Base-by-base conservation (phyloP, 768 basidiomycete species). In the Podaxis sp. region DNA sequence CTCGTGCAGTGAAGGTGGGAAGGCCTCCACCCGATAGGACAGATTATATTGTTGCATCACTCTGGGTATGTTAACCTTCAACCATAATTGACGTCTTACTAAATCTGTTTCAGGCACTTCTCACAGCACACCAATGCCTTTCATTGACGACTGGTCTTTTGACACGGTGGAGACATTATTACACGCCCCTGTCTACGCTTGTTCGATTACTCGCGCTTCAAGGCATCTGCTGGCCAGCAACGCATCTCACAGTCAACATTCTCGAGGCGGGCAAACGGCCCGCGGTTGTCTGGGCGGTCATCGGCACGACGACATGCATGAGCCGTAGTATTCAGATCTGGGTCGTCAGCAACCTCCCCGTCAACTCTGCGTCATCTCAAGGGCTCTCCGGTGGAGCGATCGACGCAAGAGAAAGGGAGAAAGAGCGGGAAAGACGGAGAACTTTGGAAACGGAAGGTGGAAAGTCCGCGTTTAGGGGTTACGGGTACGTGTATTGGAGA, bases 171-270 rank as follows among this genome's bases (percentile, higher is more conserved):
- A 81, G 88, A 21, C 80, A 90, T 0, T 96, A 97, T 75, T 98
- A 98, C 71, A 83, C 91, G 0, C 88, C 93, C 0, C 77, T 92
- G 27, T 84, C 95, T 3, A 93, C 95, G 1, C 84, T 98, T 63
- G 90, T 97, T 67, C 89, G 96, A 14, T 86, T 98, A 3, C 81
- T 98, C 58, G 95, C 93, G 0, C 79, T 98, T 0, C 96, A 98
- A 64, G 91, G 92, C 16, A 95, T 98, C 61, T 98, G 95, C 74
- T 98, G 95, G 95, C 93, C 93, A 1, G 88, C 92, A 3, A 97
- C 95, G 4, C 90, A 93, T 65, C 73, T 93, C 40, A 95, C 93
- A 1, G 84, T 96, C 35, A 82, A 79, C 56, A 74, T 94, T 53
- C 79, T 98, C 48, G 86, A 88, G 32, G 78, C 85, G 57, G 80